These are phyloP conservation scores for Lycium ferocissimum DNA, from an alignment of 257 asterid genomes.

Conservation along the genomic window DNA sequence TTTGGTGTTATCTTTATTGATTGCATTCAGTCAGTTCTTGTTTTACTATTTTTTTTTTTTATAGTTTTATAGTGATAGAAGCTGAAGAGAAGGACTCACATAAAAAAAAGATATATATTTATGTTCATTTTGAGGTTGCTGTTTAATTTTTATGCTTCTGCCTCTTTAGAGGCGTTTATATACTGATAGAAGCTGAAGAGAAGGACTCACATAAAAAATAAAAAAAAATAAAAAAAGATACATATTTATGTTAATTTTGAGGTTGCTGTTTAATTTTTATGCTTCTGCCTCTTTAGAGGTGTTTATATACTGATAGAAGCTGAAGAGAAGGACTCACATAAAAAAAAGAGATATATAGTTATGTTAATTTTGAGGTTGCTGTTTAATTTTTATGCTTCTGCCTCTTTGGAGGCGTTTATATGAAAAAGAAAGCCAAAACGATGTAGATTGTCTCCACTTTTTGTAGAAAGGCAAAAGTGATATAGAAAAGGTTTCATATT, in stretches of 20 bases:
- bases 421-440: neutral
- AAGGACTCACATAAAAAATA: too few relatives aligned
- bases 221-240: too few relatives aligned
- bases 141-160: too few relatives aligned
- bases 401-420: neutral
- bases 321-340: neutral
- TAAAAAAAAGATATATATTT: too few relatives aligned
- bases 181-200: too few relatives aligned
- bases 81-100: too few relatives aligned
- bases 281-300: too few relatives aligned
- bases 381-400: neutral
- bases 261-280: too few relatives aligned
- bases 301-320: neutral
- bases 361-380: conserved; percentile 10
- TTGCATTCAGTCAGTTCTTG: neutral
- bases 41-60: neutral
- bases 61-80: too few relatives aligned
- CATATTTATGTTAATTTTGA: too few relatives aligned
- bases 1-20: conserved; percentile 2
- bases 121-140: too few relatives aligned
- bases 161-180: too few relatives aligned
- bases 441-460: neutral
- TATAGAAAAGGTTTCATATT: conserved; percentile 1
- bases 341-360: neutral
- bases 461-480: neutral